Evolutionary conservation across 768 basidiomycete genomes (phyloP).

Genomic region (Sarcodon sp.): DNA sequence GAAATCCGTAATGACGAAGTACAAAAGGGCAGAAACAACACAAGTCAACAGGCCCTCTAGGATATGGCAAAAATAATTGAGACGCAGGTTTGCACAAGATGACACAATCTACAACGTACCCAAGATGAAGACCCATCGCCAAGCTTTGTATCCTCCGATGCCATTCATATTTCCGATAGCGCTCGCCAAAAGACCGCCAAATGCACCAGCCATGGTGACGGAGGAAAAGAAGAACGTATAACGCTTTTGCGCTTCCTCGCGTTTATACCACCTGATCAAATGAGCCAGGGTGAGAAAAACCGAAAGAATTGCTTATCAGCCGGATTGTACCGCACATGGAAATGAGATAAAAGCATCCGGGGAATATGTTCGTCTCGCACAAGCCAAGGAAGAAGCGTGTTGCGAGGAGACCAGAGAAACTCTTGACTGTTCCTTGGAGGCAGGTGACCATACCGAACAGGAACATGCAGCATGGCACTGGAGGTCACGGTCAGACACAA

Average conservation of each 20-base stretch:
- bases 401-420: slow-evolving; percentile 21
- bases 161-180: slow-evolving; percentile 22
- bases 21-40: slow-evolving; percentile 17
- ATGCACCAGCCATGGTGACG: slow-evolving; percentile 25
- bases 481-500: not conserved
- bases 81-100: not conserved
- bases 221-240: slow-evolving; percentile 26
- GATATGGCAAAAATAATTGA: not conserved
- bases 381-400: slow-evolving; percentile 25
- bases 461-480: slow-evolving; percentile 22
- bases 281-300: not conserved
- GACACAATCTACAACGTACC: slow-evolving; percentile 5
- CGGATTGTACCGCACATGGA: slow-evolving; percentile 10
- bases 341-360: slow-evolving; percentile 19
- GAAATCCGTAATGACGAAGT: slow-evolving; percentile 21
- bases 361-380: slow-evolving; percentile 17
- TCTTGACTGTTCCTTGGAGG: slow-evolving; percentile 18
- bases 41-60: slow-evolving; percentile 23
- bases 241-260: slow-evolving; percentile 21
- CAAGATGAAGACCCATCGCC: slow-evolving; percentile 21
- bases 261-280: slow-evolving; percentile 20
- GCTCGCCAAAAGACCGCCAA: slow-evolving; percentile 19
- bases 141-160: slow-evolving; percentile 14
- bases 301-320: not conserved
- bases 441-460: slow-evolving; percentile 23